Evolutionary conservation across 2,329 filamentous ascomycete genomes (phyloP).

Genomic region (Aspergillus japonicus): DNA sequence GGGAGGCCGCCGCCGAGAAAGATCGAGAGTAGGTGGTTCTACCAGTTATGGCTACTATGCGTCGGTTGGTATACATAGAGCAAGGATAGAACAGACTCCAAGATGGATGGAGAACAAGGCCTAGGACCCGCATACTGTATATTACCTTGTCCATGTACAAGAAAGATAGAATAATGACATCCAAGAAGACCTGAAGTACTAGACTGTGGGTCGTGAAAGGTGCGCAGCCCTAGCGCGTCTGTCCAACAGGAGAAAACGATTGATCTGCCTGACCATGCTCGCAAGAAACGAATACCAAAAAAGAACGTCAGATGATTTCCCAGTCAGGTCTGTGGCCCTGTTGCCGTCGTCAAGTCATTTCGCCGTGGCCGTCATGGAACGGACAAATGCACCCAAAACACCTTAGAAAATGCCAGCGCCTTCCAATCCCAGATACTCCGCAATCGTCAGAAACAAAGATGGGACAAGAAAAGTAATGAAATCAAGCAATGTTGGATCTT

Average conservation of each 20-base stretch:
- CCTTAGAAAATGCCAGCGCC: conserved; percentile 24
- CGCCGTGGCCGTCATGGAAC: conserved; percentile 19
- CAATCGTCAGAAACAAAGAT: conserved; percentile 8
- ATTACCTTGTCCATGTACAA: background rate
- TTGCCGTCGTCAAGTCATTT: conserved; percentile 29
- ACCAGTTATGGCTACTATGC: background rate
- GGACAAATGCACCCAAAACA: conserved; percentile 24
- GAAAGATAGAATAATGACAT: background rate
- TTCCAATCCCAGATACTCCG: conserved; percentile 14
- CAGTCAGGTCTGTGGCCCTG: conserved; percentile 19
- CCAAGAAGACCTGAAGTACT: background rate
- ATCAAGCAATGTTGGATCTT: conserved; percentile 11
- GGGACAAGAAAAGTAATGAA: conserved; percentile 15
- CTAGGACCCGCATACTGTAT: background rate
- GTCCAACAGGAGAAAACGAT: conserved; percentile 11
- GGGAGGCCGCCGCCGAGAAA: conserved; percentile 20
- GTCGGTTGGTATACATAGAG: too few species aligned
- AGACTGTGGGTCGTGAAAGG: background rate
- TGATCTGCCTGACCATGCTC: conserved; percentile 13
- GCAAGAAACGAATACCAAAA: background rate
- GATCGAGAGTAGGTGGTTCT: conserved; percentile 2
- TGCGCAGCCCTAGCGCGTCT: conserved; percentile 13
- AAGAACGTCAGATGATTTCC: conserved; percentile 8
- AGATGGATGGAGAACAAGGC: background rate
- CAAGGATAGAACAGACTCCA: background rate